phyloP scores from a whole-genome alignment of 108 stramenopile genomes.

The Chaetoceros tenuissimus region DNA sequence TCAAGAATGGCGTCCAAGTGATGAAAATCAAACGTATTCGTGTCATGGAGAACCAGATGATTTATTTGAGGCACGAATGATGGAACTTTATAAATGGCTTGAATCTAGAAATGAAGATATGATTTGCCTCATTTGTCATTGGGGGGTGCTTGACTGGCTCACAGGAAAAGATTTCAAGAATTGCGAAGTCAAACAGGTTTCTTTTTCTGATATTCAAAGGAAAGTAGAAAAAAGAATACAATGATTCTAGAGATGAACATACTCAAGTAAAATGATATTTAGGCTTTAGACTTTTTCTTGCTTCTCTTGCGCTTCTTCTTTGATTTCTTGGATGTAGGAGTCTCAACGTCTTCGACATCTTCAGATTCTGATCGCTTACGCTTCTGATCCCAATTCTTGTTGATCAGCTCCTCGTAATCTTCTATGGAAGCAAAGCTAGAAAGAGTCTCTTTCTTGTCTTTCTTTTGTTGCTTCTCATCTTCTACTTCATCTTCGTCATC shows the following conservation, averaged over 20 bases:
- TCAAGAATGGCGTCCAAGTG: slow-evolving; percentile 42
- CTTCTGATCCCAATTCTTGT: slow-evolving; percentile 11
- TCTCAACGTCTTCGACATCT: background rate
- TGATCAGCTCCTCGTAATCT: slow-evolving; percentile 53
- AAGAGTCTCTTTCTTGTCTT: slow-evolving; percentile 18
- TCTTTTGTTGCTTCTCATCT: slow-evolving; percentile 14
- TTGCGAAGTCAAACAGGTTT: slow-evolving; percentile 33
- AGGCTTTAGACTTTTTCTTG: no score
- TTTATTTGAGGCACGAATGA: slow-evolving; percentile 43
- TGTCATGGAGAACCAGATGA: slow-evolving; percentile 42
- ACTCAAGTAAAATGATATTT: no score
- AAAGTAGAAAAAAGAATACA: slow-evolving; percentile 5
- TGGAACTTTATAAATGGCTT: slow-evolving; percentile 25
- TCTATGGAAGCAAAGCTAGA: slow-evolving; percentile 50
- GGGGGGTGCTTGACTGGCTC: slow-evolving; percentile 55
- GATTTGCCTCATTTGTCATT: slow-evolving; percentile 48
- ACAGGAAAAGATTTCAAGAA: slow-evolving; percentile 30
- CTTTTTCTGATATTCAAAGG: slow-evolving; percentile 15
- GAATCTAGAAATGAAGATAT: slow-evolving; percentile 19
- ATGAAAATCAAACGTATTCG: slow-evolving; percentile 41
- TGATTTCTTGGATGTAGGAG: background rate
- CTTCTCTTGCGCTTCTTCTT: background rate
- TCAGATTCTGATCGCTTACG: slow-evolving; percentile 2
- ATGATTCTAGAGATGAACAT: no score
- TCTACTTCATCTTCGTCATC: slow-evolving; percentile 23